These are phyloP conservation scores for Eucalyptus sideroxylon DNA, from an alignment of 345 rosid genomes.

Conservation along the genomic window DNA sequence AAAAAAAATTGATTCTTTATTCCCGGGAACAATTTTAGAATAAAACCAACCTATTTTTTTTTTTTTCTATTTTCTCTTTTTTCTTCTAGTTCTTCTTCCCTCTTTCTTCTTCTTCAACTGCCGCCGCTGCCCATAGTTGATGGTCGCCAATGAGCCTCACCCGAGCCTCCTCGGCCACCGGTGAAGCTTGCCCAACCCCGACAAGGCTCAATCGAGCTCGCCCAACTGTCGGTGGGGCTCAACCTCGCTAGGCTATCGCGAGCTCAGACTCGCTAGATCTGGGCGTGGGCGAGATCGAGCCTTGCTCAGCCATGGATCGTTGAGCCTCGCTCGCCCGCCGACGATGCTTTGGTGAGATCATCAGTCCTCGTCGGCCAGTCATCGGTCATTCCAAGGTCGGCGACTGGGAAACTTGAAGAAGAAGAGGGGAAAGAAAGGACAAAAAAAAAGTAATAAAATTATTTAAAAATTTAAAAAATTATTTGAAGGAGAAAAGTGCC, in stretches of 20 bases:
- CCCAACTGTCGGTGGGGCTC: accelerated
- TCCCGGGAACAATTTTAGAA: accelerated
- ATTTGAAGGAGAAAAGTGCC: accelerated
- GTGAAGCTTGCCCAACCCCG: accelerated
- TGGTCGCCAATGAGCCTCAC: accelerated
- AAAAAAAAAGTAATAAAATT: too few relatives aligned
- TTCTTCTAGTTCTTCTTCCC: too few relatives aligned
- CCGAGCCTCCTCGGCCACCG: accelerated
- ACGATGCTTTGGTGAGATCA: accelerated
- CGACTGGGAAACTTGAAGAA: accelerated
- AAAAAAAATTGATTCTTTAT: too few relatives aligned
- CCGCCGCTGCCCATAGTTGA: accelerated
- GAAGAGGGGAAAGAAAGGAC: too few relatives aligned
- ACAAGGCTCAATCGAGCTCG: too few relatives aligned
- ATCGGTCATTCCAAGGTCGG: accelerated
- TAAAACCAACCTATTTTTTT: too few relatives aligned
- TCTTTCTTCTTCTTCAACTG: too few relatives aligned
- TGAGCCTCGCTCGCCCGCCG: accelerated
- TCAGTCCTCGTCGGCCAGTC: accelerated
- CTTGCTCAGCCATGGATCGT: accelerated
- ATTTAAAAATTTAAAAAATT: too few relatives aligned
- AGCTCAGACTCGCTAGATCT: too few relatives aligned
- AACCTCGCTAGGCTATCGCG: accelerated
- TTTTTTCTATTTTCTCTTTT: too few relatives aligned
- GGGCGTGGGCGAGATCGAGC: accelerated